phyloP scores from a whole-genome alignment of 176 grass and related monocot genomes.

The Pontederia paniculata region DNA sequence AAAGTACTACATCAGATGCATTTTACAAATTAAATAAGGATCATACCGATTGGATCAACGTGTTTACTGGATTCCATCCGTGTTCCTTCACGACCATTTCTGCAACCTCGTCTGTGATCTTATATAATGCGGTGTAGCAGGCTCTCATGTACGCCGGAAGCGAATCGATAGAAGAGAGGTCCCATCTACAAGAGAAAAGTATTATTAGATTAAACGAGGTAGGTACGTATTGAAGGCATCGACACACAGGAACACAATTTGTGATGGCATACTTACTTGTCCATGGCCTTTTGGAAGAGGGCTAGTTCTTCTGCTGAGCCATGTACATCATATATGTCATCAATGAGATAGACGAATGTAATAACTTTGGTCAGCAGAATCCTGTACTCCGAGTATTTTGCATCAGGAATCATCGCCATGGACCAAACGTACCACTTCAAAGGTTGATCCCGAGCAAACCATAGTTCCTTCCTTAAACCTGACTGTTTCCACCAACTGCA shows the following conservation, averaged over 20 bases:
- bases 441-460: neutral
- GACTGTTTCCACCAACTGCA: conserved; percentile 4
- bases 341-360: neutral
- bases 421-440: conserved; percentile 5
- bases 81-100: neutral
- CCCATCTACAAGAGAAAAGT: neutral
- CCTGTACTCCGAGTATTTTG: neutral
- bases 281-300: neutral
- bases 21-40: neutral
- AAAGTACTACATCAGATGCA: no score
- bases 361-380: neutral
- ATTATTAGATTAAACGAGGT: neutral
- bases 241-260: no score
- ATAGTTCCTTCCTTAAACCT: neutral
- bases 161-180: neutral
- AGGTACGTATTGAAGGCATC: no score
- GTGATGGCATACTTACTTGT: no score
- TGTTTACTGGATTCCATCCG: neutral
- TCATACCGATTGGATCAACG: neutral
- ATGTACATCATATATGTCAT: neutral
- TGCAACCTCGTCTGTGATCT: neutral
- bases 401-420: conserved; percentile 1
- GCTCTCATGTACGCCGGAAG: conserved; percentile 11
- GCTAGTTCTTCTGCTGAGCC: neutral
- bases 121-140: conserved; percentile 5